These are phyloP conservation scores for Botrytis tulipae DNA, from an alignment of 2,329 filamentous ascomycete species.

Conservation along the genomic window DNA sequence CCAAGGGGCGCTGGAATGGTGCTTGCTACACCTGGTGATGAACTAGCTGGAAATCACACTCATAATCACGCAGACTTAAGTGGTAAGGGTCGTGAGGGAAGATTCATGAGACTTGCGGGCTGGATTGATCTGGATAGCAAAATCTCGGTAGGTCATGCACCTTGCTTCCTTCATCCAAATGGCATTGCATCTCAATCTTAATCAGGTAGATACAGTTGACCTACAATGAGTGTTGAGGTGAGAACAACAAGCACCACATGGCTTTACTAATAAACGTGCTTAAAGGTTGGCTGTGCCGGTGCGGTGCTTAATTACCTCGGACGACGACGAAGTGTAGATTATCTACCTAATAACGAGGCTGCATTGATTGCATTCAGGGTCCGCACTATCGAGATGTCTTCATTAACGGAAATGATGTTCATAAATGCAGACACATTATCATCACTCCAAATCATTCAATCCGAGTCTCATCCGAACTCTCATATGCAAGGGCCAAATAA, in stretches of 20 bases:
- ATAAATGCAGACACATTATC: slow-evolving; percentile 76
- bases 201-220: neutral
- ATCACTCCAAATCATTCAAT: slow-evolving; percentile 81
- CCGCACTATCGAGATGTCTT: slow-evolving; percentile 70
- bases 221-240: neutral
- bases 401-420: slow-evolving; percentile 65
- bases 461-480: slow-evolving; percentile 78
- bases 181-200: neutral
- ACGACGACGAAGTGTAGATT: slow-evolving; percentile 61
- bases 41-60: slow-evolving; percentile 33
- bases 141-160: slow-evolving; percentile 54
- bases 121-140: slow-evolving; percentile 72
- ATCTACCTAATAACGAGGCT: slow-evolving; percentile 58
- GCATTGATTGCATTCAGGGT: slow-evolving; percentile 58
- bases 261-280: neutral
- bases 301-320: slow-evolving; percentile 79
- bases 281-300: slow-evolving; percentile 73
- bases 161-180: neutral
- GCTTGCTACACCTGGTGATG: slow-evolving; percentile 58
- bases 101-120: slow-evolving; percentile 65
- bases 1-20: slow-evolving; percentile 52
- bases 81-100: slow-evolving; percentile 57
- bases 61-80: slow-evolving; percentile 41
- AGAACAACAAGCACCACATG: neutral
- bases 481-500: slow-evolving; percentile 70